Conservation (phyloP, 176 grass and related monocot genomes). For the Phragmites australis region DNA sequence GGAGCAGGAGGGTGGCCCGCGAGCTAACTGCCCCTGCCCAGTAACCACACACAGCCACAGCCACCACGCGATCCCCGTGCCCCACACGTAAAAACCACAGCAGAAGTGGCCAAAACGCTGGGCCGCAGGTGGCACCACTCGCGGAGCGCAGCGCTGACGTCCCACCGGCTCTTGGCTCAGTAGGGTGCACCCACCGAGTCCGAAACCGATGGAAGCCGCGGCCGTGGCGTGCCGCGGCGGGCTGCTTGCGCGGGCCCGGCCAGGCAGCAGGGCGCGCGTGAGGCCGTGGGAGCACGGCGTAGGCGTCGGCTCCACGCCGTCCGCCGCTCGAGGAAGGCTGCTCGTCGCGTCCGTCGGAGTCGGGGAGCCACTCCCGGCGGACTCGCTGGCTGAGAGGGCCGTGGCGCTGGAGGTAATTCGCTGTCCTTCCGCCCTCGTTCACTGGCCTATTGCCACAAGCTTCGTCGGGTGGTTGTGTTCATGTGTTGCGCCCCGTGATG, state of each 20-base stretch:
- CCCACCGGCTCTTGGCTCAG: neutral
- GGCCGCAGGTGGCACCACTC: neutral
- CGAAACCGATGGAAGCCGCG: constrained; percentile 34
- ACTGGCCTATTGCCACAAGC: neutral
- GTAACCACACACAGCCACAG: constrained; percentile 30
- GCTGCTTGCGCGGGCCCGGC: constrained; percentile 19
- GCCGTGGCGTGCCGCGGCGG: constrained; percentile 29
- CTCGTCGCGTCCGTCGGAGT: constrained; percentile 38
- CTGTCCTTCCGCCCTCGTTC: neutral
- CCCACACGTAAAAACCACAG: neutral
- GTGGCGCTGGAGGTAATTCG: constrained; percentile 21
- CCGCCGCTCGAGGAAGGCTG: neutral
- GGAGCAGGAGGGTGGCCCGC: neutral
- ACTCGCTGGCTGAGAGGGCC: neutral
- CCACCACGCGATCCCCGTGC: constrained; percentile 22
- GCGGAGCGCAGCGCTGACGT: neutral
- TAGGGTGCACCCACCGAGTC: neutral
- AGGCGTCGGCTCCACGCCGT: neutral
- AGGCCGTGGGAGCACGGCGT: constrained; percentile 1
- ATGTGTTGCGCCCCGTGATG: neutral
- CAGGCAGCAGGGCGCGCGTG: neutral
- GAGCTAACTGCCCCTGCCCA: constrained; percentile 13
- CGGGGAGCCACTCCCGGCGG: neutral
- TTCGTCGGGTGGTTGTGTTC: neutral
- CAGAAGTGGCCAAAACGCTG: neutral